Evolutionary conservation across 2,329 filamentous ascomycete species (phyloP), one percentile per base, ranked within the genome.

Genomic region (Lecanosticta acicola): DNA sequence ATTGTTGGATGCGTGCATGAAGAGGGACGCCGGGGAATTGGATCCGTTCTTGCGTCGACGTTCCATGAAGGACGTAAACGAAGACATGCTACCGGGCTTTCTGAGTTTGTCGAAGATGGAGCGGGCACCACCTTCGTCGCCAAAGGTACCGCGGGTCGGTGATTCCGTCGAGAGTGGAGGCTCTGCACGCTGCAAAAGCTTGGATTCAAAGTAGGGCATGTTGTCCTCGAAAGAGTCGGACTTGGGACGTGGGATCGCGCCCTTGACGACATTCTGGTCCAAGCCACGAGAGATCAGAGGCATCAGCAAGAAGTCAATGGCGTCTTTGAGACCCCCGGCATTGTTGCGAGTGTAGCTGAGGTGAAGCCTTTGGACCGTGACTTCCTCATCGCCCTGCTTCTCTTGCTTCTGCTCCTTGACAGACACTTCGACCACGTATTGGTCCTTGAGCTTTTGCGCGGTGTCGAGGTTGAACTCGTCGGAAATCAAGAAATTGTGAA

Each of bases 221-320:
- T 91, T 94, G 59, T 98, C 91, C 66, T 98, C 93, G 55, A 98
- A 98, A 0, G 93, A 96, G 67, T 98, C 93, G 1, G 93, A 97
- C 72, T 97, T 96, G 53, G 93, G 93, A n/a, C 93, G 85, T 16
- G 91, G 89, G 55, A 97, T 93, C n/a, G 88, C 84, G 42, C 93
- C 93, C 67, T 94, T 94, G 61, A 97, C 83, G 34, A 89, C 83
- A 46, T 79, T 86, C 8, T 84, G 79, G 59, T 97, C 88, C n/a
- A 96, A 80, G n/a, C 87, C 86, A 38, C 89, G 85, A 36, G 87
- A 84, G 20, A 94, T 86, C 50, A 97, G 80, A 51, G 89, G 82
- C 35, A 87, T 83, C 58, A 93, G 85, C 57, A 98, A 74, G 65
- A 94, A 95, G 59, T 98, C 93, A 59, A 97, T 93, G 39, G 93